phyloP scores from a whole-genome alignment of 2,329 filamentous ascomycete species.

The Graphiopsis chlorocephala region DNA sequence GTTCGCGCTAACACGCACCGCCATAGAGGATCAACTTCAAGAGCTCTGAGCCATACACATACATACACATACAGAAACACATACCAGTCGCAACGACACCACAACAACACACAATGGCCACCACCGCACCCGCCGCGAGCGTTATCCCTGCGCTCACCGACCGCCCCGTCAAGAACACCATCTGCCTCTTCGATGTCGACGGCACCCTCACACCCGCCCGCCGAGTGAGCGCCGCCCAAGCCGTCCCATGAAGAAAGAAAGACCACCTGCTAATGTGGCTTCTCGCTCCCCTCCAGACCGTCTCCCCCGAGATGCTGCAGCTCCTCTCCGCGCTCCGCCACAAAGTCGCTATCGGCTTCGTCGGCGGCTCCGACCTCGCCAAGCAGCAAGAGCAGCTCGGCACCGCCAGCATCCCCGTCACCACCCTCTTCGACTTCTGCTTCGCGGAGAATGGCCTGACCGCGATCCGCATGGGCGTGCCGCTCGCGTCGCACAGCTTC shows the following conservation, averaged over 20 bases:
- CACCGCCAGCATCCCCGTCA: conserved; percentile 65
- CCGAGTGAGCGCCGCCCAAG: conserved; percentile 52
- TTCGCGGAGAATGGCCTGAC: conserved; percentile 96
- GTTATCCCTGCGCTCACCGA: conserved; percentile 73
- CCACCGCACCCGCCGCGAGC: conserved; percentile 40
- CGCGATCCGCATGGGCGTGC: conserved; percentile 77
- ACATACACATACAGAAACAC: neutral
- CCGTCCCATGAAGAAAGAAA: neutral
- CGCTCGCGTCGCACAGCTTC: conserved; percentile 77
- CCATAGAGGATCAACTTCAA: neutral
- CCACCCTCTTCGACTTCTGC: conserved; percentile 90
- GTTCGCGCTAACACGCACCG: neutral
- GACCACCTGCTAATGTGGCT: conserved; percentile 4
- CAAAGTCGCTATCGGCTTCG: conserved; percentile 85
- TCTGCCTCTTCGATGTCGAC: conserved; percentile 95
- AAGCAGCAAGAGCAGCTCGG: conserved; percentile 98
- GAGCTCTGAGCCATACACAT: neutral
- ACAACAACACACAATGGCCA: conserved; percentile 25
- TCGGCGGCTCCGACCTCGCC: conserved; percentile 84
- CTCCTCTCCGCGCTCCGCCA: conserved; percentile 77
- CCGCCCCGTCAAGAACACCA: conserved; percentile 86
- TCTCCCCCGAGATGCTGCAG: conserved; percentile 76
- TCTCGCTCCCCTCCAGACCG: conserved; percentile 34
- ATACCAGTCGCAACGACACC: neutral
- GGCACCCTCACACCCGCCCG: conserved; percentile 83